phyloP scores from a whole-genome alignment of 768 basidiomycete genomes.

The Bullera alba region DNA sequence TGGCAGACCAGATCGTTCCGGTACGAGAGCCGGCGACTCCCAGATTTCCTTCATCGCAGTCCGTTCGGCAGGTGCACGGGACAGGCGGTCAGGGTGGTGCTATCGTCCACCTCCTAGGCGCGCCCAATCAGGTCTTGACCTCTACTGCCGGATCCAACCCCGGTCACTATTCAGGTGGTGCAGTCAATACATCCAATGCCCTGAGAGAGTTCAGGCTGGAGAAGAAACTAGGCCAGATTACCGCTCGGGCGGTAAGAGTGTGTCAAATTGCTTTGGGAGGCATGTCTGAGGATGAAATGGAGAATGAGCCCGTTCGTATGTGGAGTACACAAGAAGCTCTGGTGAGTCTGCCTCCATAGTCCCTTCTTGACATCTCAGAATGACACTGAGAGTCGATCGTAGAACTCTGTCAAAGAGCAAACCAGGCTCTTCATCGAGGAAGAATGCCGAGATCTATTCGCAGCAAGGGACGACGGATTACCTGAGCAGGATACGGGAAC shows the following conservation, averaged over 20 bases:
- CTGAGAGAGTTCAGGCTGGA: too few species aligned
- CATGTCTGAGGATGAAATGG: constrained; percentile 5
- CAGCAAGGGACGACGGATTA: too few species aligned
- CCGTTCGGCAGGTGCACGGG: constrained; percentile 5
- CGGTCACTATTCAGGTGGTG: too few species aligned
- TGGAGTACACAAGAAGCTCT: constrained; percentile 32
- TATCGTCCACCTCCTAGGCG: constrained; percentile 29
- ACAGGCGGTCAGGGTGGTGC: constrained; percentile 16
- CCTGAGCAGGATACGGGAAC: constrained; percentile 1
- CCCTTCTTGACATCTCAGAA: neutral
- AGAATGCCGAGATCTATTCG: constrained; percentile 26
- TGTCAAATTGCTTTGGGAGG: constrained; percentile 27
- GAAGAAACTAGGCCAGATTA: too few species aligned
- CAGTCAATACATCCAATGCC: too few species aligned
- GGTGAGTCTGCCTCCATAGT: constrained; percentile 15
- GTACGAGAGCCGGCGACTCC: constrained; percentile 5
- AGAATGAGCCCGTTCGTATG: constrained; percentile 18
- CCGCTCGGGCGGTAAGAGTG: constrained; percentile 9
- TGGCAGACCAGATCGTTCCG: neutral
- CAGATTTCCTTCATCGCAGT: constrained; percentile 32
- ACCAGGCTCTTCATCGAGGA: constrained; percentile 26
- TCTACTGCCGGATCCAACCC: constrained; percentile 7
- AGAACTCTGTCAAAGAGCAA: constrained; percentile 28
- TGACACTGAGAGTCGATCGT: neutral
- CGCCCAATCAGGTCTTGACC: constrained; percentile 12